Evolutionary conservation across 768 basidiomycete species (phyloP).

Genomic region (Leccinum olivaceopallidum): DNA sequence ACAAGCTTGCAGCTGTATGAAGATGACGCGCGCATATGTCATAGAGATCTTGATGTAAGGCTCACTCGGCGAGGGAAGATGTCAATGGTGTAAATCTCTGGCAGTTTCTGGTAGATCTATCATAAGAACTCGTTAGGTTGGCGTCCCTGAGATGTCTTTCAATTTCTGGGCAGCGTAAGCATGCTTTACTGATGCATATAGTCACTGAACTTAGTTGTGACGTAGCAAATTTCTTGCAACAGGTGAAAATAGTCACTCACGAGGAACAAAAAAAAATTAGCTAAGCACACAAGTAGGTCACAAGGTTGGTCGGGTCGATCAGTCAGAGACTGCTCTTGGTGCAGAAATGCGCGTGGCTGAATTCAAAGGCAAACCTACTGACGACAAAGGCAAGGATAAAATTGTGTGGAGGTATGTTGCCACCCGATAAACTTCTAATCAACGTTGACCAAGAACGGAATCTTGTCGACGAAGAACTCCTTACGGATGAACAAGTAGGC

Average conservation of each 20-base stretch:
- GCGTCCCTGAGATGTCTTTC: slow-evolving; percentile 92
- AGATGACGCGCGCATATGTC: slow-evolving; percentile 91
- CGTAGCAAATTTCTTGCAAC: slow-evolving; percentile 80
- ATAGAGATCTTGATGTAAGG: slow-evolving; percentile 94
- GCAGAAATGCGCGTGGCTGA: slow-evolving; percentile 94
- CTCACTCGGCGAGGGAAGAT: slow-evolving; percentile 92
- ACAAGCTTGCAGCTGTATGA: slow-evolving; percentile 67
- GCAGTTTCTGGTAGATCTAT: background rate
- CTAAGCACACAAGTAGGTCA: slow-evolving; percentile 51
- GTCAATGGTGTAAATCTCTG: slow-evolving; percentile 75
- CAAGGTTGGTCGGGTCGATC: slow-evolving; percentile 96
- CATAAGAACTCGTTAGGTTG: slow-evolving; percentile 56
- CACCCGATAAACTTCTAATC: background rate
- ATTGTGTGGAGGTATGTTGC: slow-evolving; percentile 74
- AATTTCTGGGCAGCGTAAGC: slow-evolving; percentile 90
- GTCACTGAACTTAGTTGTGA: slow-evolving; percentile 6
- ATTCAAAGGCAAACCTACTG: slow-evolving; percentile 41
- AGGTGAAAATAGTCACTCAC: slow-evolving; percentile 13
- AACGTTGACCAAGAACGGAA: slow-evolving; percentile 57
- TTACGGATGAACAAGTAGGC: slow-evolving; percentile 91
- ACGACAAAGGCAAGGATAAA: slow-evolving; percentile 70
- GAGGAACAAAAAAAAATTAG: background rate
- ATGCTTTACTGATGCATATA: background rate
- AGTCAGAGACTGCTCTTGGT: slow-evolving; percentile 94
- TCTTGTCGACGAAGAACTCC: slow-evolving; percentile 86